Conservation (phyloP, 305 asterid species). For the Rubia tinctorum region DNA sequence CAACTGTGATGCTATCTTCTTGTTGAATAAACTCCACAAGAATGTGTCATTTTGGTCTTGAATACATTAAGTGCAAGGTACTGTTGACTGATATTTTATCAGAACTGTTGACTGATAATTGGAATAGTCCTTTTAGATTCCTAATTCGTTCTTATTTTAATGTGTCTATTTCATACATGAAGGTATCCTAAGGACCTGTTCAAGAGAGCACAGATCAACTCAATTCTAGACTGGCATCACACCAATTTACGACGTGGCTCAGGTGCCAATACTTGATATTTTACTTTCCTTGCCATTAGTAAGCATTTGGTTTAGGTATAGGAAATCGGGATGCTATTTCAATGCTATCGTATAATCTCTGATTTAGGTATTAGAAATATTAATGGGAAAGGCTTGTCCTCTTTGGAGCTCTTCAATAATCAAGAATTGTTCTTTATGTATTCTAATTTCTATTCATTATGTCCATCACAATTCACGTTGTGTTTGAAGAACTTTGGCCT, state of each 20-base stretch:
- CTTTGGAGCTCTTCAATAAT: neutral
- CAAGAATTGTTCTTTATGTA: neutral
- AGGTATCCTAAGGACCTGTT: constrained; percentile 91
- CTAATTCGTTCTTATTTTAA: neutral
- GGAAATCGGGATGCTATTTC: neutral
- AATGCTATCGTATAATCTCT: neutral
- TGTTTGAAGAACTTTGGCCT: too few relatives aligned
- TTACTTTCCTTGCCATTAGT: constrained; percentile 5
- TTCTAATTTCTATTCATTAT: neutral
- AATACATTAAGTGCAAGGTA: neutral
- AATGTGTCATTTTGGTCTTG: neutral
- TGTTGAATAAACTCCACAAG: neutral
- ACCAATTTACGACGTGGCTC: constrained; percentile 68
- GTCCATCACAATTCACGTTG: neutral
- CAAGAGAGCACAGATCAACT: constrained; percentile 72
- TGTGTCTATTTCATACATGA: constrained; percentile 13
- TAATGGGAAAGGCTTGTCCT: neutral
- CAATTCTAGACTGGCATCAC: constrained; percentile 96
- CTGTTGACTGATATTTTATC: neutral
- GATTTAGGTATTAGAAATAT: too few relatives aligned
- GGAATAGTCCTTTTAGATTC: neutral
- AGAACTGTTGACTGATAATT: neutral
- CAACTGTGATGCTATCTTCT: neutral
- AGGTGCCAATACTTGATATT: constrained; percentile 39
- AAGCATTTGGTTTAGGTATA: neutral